A percentile compares a stretch with the other conserved stretches of the same genome.
Evolutionary conservation across 805 yeast species (phyloP).

Genomic region (Ogataea nonfermentans): DNA sequence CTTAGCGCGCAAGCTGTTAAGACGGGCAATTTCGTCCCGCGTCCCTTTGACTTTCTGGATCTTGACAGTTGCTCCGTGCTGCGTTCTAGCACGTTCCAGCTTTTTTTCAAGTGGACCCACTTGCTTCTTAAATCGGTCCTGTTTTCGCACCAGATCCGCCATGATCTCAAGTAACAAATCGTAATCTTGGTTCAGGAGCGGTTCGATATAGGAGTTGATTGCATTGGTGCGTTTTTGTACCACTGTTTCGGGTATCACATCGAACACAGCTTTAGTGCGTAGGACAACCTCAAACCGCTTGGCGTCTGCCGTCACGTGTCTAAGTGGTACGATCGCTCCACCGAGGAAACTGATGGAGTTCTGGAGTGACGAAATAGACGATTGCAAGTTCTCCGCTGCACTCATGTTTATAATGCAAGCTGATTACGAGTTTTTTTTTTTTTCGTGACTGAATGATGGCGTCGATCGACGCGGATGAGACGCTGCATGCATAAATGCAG

Average conservation of each 20-base stretch:
- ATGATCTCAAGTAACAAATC: constrained; percentile 29
- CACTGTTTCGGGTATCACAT: constrained; percentile 49
- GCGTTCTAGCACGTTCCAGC: constrained; percentile 41
- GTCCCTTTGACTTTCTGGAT: constrained; percentile 27
- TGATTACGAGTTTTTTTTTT: not conserved
- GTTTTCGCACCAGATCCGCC: constrained; percentile 37
- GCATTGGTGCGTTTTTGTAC: constrained; percentile 39
- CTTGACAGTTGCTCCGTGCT: constrained; percentile 39
- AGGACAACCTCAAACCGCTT: constrained; percentile 40
- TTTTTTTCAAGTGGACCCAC: constrained; percentile 16
- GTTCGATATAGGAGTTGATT: constrained; percentile 39
- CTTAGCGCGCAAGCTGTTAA: constrained; percentile 20
- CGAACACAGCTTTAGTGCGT: constrained; percentile 47
- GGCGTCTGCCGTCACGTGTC: constrained; percentile 37
- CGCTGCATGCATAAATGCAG: too few relatives aligned
- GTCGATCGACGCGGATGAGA: not conserved
- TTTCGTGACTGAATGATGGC: not conserved
- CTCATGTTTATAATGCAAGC: constrained; percentile 1
- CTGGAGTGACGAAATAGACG: constrained; percentile 18
- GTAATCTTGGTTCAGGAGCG: constrained; percentile 38
- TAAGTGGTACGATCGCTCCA: constrained; percentile 17
- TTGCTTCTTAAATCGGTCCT: constrained; percentile 34
- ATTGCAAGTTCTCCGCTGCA: constrained; percentile 16
- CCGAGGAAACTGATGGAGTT: constrained; percentile 20
- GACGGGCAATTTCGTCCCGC: constrained; percentile 24